These are phyloP conservation scores for Nannochloris sp. DNA, from an alignment of 139 green algal genomes.

Conservation along the genomic window DNA sequence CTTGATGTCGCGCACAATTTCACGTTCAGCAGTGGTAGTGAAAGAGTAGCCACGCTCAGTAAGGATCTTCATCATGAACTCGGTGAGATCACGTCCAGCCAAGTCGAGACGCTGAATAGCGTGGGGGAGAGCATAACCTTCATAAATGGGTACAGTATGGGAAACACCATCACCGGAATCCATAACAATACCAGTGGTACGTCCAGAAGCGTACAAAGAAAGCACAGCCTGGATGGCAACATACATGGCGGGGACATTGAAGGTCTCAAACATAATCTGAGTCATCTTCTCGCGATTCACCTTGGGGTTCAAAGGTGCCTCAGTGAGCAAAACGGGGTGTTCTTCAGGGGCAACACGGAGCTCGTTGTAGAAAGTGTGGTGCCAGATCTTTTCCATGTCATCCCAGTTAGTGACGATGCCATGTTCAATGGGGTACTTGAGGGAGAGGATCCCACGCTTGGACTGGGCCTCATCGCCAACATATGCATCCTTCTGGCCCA, in stretches of 20 bases:
- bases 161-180: conserved; percentile 95
- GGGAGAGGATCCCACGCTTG: conserved; percentile 93
- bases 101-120: conserved; percentile 94
- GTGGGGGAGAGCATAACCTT: conserved; percentile 95
- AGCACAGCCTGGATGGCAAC: conserved; percentile 96
- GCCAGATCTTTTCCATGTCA: conserved; percentile 99
- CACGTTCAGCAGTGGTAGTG: conserved; percentile 93
- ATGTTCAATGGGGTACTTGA: conserved; percentile 98
- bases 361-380: conserved; percentile 99
- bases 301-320: conserved; percentile 98
- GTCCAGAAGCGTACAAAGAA: conserved; percentile 93
- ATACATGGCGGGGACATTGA: conserved; percentile 96
- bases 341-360: conserved; percentile 97
- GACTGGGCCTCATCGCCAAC: conserved; percentile 97
- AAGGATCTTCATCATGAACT: conserved; percentile 90
- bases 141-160: conserved; percentile 97
- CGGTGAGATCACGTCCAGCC: conserved; percentile 92
- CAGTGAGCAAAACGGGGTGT: conserved; percentile 98
- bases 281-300: conserved; percentile 63
- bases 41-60: conserved; percentile 97
- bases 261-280: conserved; percentile 99
- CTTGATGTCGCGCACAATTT: conserved; percentile 99
- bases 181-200: conserved; percentile 97
- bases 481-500: conserved; percentile 94
- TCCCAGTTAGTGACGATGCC: conserved; percentile 99